Base-by-base conservation (phyloP, 2,329 filamentous ascomycete genomes). In the Colletotrichum navitas region DNA sequence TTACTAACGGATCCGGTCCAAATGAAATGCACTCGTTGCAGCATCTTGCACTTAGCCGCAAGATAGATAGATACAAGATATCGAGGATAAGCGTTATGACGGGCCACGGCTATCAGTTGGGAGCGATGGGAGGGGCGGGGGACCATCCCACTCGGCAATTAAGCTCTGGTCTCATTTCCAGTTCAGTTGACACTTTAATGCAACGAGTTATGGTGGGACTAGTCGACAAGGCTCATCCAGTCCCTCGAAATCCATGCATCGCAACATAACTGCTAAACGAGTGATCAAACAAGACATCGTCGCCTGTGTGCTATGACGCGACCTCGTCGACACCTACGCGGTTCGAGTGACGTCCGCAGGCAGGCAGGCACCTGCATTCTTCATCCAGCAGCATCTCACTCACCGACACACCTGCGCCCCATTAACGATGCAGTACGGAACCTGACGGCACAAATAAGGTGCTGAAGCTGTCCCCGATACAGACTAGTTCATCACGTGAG, bases 271-370 rank as follows among this genome's bases (percentile, higher is more conserved):
- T 39, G 54, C 24, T 18, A 39, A 56, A 56, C 16, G 54, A 56
- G 54, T 18, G 24, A 56, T 39, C 24, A 39, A 26, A 56, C 34
- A 56, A 26, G 34, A 26, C 21, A 32, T 34, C 8, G 52, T 34
- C 8, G 52, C 34, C 11, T 55, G 2, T 36, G 21, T 55, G 1
- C 41, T 26, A 8, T 26, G 34, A 36, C 6, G 12, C 34, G 6
- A 18, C 10, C 36, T 63, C 34, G 56, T 60, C 43, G n/a, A 61
- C 14, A n/a, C 63, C 62, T 59, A 68, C 65, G 52, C 32, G 59
- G 59, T 54, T 32, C n/a, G 29, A 60, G 55, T 71, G 65, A 68
- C 68, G 68, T 71, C 63, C 52, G 59, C 59, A 41, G 1, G 21
- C 11, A 45, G 43, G 43, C 18, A 68, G 68, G 58, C 68, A 71